Evolutionary conservation across 2,329 filamentous ascomycete species (phyloP), one percentile per base, ranked within the genome.

Genomic region (Fusarium sp.): DNA sequence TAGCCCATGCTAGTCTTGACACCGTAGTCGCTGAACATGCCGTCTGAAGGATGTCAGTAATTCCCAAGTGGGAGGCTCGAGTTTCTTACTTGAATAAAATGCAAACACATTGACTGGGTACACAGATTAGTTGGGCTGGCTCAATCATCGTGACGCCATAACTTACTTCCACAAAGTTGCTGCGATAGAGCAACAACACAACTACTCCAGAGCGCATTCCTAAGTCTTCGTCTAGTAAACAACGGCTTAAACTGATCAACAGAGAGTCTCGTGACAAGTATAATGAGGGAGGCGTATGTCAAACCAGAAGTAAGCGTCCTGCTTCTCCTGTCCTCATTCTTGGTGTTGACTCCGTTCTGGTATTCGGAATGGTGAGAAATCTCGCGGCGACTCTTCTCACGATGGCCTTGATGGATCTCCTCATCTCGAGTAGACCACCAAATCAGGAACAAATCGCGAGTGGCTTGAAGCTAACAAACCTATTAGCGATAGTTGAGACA

Each of bases 31-130:
- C 71, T 74, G 14, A 73, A 73, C 9, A 73, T 63, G 8, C 53
- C 64, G 7, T 73, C 71, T 73, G 31, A 8, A 18, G 4, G 1
- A 4, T 22, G 36, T 76, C 10, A 75, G 56, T 20, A 22, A 35
- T 49, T 8, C 13, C 7, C 13, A 4, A 11, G 18, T 5, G 7
- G 2, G 18, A 14, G 2, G 1, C 5, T 11, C 2, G 4, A 13
- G 9, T 11, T 3, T 54, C 29, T 76, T 77, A 80, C 83, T 80
- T 1, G 83, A 85, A 68, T 86, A 86, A 55, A 86, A 86, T 0
- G 84, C 83, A 7, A 84, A 76, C 0, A 85, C 77, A 4, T 75
- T 75, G 5, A 75, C 73, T 75, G 7, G 0, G n/a, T 11, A 22
- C 4, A 5, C 3, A 0, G 0, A 7, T 70, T 27, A 74, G 63